These are phyloP conservation scores for Botrytis fragariae DNA, from an alignment of 2,329 filamentous ascomycete genomes.

Conservation along the genomic window DNA sequence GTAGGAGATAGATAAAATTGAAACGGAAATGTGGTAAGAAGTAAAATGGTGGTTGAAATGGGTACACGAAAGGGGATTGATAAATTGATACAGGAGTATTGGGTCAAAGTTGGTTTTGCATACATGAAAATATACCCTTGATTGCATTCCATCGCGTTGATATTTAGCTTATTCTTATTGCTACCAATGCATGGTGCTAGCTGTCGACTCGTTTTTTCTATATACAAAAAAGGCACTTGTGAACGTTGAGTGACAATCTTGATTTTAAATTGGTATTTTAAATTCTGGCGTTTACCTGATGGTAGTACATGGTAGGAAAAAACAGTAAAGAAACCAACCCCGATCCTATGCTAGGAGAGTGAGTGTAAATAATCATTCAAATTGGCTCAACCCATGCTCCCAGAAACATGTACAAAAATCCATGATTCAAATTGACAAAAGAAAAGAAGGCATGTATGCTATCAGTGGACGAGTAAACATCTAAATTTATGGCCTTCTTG, in stretches of 20 bases:
- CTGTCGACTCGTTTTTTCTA: background rate
- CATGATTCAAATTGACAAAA: background rate
- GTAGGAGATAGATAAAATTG: background rate
- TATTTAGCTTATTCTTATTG: background rate
- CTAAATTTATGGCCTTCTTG: slow-evolving; percentile 3
- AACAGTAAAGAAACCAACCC: background rate
- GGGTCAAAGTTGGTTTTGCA: slow-evolving; percentile 12
- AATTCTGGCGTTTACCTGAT: background rate
- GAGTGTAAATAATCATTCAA: background rate
- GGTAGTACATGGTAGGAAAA: background rate
- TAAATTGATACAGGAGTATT: slow-evolving; percentile 3
- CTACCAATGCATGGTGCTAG: background rate
- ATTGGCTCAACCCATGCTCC: background rate
- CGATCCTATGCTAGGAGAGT: background rate
- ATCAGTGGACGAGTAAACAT: background rate
- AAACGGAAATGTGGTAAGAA: background rate
- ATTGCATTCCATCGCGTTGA: background rate
- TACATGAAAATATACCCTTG: slow-evolving; percentile 12
- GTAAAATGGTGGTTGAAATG: background rate
- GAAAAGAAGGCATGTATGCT: background rate
- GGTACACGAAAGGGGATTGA: background rate
- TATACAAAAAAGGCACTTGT: background rate
- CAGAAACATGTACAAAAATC: background rate
- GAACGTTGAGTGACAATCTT: background rate
- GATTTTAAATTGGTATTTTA: background rate